Evolutionary conservation across 1,139 yeast species (phyloP), one percentile per base, ranked within the genome.

Genomic region (Scheffersomyces lignicola): DNA sequence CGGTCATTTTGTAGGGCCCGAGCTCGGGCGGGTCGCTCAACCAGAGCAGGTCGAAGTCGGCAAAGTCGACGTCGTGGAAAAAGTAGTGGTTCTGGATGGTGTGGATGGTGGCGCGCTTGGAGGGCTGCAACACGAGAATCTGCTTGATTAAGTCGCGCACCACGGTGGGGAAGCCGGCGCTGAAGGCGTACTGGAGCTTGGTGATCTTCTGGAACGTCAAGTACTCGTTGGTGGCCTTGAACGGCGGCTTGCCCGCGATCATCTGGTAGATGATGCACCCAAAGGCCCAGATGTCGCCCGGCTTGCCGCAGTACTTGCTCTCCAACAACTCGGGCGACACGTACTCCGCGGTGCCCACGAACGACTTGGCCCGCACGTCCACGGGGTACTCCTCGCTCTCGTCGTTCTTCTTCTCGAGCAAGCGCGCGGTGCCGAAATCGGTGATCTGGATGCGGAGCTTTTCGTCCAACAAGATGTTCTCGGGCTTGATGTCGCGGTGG

Each of bases 271-370:
- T 50, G 26, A 85, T 83, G 56, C 95, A 85, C 0, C 94, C 95
- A 44, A 83, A 60, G 0, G 94, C 92, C 95, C 95, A 85, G 20
- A 82, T 61, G 58, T 83, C 95, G 32, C 89, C 80, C 17, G 83
- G 83, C 48, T 76, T 80, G 10, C 87, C 85, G 54, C 89, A 82
- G 44, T 79, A 77, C 49, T 84, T 84, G 48, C 68, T 73, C 37
- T 80, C 78, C 34, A 85, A 60, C 24, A 85, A 56, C 50, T 85
- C 95, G 0, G 94, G 94, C 0, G 89, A 80, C 2, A 84, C 92
- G 43, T 78, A 78, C 42, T 78, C 83, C 0, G 96, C 96, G 2
- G 99, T 92, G 0, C 95, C 94, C 5, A 84, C 95, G 60, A 84
- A 84, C 0, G 90, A 83, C 11, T 83, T 79, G 3, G 78, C 80